Base-by-base conservation (phyloP, 2,329 filamentous ascomycete genomes). In the Colletotrichum lindemuthianum region DNA sequence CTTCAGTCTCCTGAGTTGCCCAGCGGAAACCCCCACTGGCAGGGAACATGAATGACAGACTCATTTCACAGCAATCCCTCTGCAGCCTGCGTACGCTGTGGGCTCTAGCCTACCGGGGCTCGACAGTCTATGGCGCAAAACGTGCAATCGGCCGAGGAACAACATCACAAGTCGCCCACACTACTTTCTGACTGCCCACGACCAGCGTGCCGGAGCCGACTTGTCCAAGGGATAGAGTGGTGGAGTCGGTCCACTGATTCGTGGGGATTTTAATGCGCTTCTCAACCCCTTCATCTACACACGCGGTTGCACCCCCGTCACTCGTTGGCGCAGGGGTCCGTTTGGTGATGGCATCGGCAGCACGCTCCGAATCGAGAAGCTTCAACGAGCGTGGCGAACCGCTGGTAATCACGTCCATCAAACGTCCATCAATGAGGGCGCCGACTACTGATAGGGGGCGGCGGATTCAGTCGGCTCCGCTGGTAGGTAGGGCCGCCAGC, bases 231-330 rank as follows among this genome's bases (percentile, higher is more conserved):
- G n/a, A 65, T 51, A 41, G 40, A 47, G 51, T 51, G 50, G 61
- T 55, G 57, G 61, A 36, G 34, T 15, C 34, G 34, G 39, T 41
- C 57, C 57, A 51, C 57, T 60, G 57, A 60, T 64, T 60, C 61
- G 51, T 65, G 61, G 61, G 61, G 45, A 34, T 56, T 24, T 41
- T 56, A 47, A 54, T 51, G 61, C 51, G 36, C 45, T 55, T 45
- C 37, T 44, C 37, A 9, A 56, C 61, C 61, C 60, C 51, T 65
- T 65, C 57, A 65, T 65, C 58, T 65, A 55, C n/a, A 4, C n/a
- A 32, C 24, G 50, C 51, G 34, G 32, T 33, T 6, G 43, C 36
- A 40, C 52, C 50, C 45, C 37, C 9, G 37, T 44, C 13, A 8
- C 41, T 15, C 41, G 34, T 55, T n/a, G 40, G 24, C 51, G 36